phyloP scores from a whole-genome alignment of 768 basidiomycete species.

The Lactarius vividus region DNA sequence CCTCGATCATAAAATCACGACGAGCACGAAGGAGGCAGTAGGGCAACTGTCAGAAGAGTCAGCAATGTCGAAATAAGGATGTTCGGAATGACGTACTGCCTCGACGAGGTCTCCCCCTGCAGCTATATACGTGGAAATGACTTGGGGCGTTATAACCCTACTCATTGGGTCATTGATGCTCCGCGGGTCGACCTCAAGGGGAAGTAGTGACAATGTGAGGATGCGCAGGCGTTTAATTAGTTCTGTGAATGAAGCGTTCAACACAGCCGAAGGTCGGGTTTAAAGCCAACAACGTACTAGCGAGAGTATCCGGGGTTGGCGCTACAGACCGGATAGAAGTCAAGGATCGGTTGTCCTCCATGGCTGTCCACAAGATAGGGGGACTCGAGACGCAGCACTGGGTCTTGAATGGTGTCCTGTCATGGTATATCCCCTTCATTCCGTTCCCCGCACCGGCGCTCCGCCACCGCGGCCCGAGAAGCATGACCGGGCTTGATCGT shows the following conservation, averaged over 20 bases:
- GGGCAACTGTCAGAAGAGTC: constrained; percentile 52
- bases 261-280: neutral
- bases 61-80: neutral
- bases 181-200: constrained; percentile 70
- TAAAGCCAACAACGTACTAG: constrained; percentile 50
- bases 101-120: constrained; percentile 88
- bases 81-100: constrained; percentile 49
- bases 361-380: constrained; percentile 7
- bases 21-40: constrained; percentile 77
- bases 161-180: constrained; percentile 74
- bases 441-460: neutral
- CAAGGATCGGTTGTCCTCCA: constrained; percentile 46
- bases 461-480: neutral
- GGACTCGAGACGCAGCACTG: neutral
- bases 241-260: constrained; percentile 43
- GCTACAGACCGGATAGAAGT: constrained; percentile 46
- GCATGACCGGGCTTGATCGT: neutral
- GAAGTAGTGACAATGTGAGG: constrained; percentile 71
- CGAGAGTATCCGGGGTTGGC: constrained; percentile 68
- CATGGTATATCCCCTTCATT: neutral
- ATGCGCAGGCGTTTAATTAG: constrained; percentile 78
- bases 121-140: constrained; percentile 70
- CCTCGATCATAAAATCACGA: constrained; percentile 79
- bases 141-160: constrained; percentile 76
- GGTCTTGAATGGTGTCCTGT: neutral